Evolutionary conservation across 257 asterid genomes (phyloP), one percentile per base, ranked within the genome.

Genomic region (Primulina tabacum): DNA sequence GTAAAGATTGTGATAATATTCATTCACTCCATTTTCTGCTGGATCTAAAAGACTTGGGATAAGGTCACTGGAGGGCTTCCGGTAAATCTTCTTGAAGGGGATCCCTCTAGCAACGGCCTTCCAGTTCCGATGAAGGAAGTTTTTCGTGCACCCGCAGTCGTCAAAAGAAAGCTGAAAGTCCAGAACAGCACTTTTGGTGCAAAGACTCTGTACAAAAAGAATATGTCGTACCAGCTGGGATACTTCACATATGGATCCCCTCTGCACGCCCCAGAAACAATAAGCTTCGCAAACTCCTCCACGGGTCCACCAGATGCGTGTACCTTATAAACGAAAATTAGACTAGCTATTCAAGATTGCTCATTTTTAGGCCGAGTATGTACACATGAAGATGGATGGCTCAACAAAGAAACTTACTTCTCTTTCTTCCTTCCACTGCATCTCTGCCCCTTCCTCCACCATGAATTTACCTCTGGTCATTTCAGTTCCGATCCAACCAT

Each of bases 341-440:
- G n/a, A 57, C 21, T 50, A 50, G 8, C 20, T 5, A 17, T 50
- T 50, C 57, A 16, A 16, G 57, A 17, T 5, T 16, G 8, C 20
- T 16, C 20, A 50, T 50, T 50, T 50, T 50, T 5, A 14, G 2
- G 8, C 3, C 20, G 8, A 17, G 8, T 50, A 17, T 16, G 12
- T 50, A 16, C 8, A 17, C 8, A 17, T 50, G 57, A 16, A 17
- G 20, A 17, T 17, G 53, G 17, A 43, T 14, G 21, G 8, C 57
- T 50, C 20, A 53, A 61, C n/a, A 12, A 28, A 40, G 21, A 17
- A 74, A 64, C 80, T 75, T 61, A 88, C 97, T 60, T 90, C 96
- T 65, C 96, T 78, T 86, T 92, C 98, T 82, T 92, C 98, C 73
- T 87, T 92, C 96, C 98, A 92, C 62, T 90, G 98, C 97, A 92